A percentile compares a stretch with the other conserved stretches of the same genome.
Conservation (phyloP, 1,284 basidiomycete genomes). For the Inonotus hispidus region DNA sequence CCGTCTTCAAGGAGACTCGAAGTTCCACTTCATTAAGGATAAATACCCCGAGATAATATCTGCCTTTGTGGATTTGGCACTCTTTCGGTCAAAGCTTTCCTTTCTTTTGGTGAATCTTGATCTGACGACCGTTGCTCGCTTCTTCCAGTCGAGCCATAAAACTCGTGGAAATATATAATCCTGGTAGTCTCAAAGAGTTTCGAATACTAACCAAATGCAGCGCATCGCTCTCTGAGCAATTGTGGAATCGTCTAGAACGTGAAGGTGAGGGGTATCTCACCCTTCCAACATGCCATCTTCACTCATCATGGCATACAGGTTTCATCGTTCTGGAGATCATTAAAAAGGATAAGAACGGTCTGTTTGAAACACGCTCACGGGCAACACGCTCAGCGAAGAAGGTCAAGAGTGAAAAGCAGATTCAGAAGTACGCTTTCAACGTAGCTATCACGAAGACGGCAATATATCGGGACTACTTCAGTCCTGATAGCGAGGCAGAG, state of each 20-base stretch:
- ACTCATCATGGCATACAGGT: slow-evolving; percentile 33
- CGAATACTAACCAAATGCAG: slow-evolving; percentile 53
- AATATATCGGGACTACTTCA: slow-evolving; percentile 63
- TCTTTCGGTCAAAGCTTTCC: slow-evolving; percentile 50
- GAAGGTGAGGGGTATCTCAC: slow-evolving; percentile 44
- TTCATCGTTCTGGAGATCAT: slow-evolving; percentile 52
- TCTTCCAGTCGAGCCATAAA: slow-evolving; percentile 64
- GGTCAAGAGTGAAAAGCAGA: slow-evolving; percentile 45
- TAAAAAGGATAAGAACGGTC: slow-evolving; percentile 45
- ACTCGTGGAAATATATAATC: slow-evolving; percentile 47
- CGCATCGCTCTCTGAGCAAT: slow-evolving; percentile 47
- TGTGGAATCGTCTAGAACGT: slow-evolving; percentile 61
- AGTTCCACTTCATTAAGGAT: slow-evolving; percentile 63
- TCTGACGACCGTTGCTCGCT: slow-evolving; percentile 5
- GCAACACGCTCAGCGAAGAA: slow-evolving; percentile 33
- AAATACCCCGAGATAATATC: slow-evolving; percentile 53
- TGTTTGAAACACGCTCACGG: slow-evolving; percentile 39
- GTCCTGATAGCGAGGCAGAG: slow-evolving; percentile 53
- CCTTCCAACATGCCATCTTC: neutral
- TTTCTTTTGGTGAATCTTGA: slow-evolving; percentile 1
- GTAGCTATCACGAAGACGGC: slow-evolving; percentile 36
- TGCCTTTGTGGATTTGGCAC: slow-evolving; percentile 59
- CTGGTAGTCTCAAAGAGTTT: slow-evolving; percentile 48
- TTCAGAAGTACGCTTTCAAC: slow-evolving; percentile 54
- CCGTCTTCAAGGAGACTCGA: slow-evolving; percentile 53